A percentile compares a stretch with the other conserved stretches of the same genome.
These are phyloP conservation scores for Xylona heveae DNA, from an alignment of 495 filamentous ascomycete genomes.

Conservation along the genomic window DNA sequence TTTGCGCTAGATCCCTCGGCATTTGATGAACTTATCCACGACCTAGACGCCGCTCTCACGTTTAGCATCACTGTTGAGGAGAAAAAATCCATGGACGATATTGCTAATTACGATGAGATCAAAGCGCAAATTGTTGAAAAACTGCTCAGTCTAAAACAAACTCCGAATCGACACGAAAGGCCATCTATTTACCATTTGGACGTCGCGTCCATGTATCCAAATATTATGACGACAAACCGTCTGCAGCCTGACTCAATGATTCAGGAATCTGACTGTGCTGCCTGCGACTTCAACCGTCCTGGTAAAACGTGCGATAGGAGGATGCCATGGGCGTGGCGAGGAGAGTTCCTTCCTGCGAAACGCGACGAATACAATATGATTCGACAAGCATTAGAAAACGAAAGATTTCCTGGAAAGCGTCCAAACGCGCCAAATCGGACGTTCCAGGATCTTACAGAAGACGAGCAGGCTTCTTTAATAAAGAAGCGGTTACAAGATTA, in stretches of 20 bases:
- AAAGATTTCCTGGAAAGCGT: constrained; percentile 60
- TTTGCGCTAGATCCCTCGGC: constrained; percentile 75
- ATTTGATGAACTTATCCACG: constrained; percentile 67
- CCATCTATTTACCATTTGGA: constrained; percentile 97
- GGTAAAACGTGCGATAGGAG: constrained; percentile 93
- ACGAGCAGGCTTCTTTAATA: constrained; percentile 64
- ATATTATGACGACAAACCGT: constrained; percentile 99
- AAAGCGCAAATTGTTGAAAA: constrained; percentile 60
- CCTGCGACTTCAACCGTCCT: constrained; percentile 95
- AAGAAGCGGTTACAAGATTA: constrained; percentile 84
- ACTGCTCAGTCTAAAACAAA: constrained; percentile 52
- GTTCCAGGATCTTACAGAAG: constrained; percentile 60
- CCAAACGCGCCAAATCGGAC: constrained; percentile 46
- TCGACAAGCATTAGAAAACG: constrained; percentile 74
- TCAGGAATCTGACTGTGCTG: constrained; percentile 81
- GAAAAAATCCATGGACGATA: constrained; percentile 78
- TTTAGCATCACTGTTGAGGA: constrained; percentile 91
- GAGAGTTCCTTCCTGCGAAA: constrained; percentile 90
- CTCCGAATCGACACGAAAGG: constrained; percentile 59
- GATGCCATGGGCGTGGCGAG: constrained; percentile 95
- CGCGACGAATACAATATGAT: constrained; percentile 99
- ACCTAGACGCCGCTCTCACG: constrained; percentile 75
- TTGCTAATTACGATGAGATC: constrained; percentile 84
- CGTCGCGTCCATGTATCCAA: constrained; percentile 98
- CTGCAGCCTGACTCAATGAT: constrained; percentile 98